These are phyloP conservation scores for Paraconiothyrium sp. DNA, from an alignment of 2,329 filamentous ascomycete species.

Conservation along the genomic window DNA sequence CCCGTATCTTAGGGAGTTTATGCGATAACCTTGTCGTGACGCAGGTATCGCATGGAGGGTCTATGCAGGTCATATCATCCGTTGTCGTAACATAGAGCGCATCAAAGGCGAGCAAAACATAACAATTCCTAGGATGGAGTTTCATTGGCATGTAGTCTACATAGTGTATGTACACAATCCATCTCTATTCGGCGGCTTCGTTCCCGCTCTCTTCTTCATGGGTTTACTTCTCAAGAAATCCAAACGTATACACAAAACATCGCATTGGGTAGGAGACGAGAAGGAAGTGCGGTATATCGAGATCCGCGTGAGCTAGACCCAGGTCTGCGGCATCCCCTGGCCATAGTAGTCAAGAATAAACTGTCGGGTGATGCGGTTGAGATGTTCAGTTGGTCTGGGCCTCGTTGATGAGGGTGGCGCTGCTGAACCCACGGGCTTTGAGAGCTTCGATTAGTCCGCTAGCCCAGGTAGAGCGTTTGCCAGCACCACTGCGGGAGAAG, in stretches of 20 bases:
- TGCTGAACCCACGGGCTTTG: constrained; percentile 12
- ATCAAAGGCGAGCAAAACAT: too few species aligned
- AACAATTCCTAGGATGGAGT: not conserved
- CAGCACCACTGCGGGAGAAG: too few species aligned
- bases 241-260: too few species aligned
- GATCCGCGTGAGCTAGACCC: not conserved
- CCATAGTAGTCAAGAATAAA: not conserved
- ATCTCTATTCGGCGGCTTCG: not conserved
- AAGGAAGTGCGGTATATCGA: not conserved
- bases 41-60: too few species aligned
- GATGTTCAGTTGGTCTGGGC: constrained; percentile 3
- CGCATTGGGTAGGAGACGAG: not conserved
- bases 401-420: not conserved
- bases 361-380: not conserved
- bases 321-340: not conserved
- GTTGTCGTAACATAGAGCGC: too few species aligned
- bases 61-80: too few species aligned
- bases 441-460: constrained; percentile 10
- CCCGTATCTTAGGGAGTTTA: too few species aligned
- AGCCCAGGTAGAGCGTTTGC: constrained; percentile 8
- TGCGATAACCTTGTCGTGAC: too few species aligned
- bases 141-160: constrained; percentile 7
- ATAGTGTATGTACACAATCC: not conserved
- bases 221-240: too few species aligned
- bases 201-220: too few species aligned